Base-by-base conservation (phyloP, 164 flowering plant genomes). In the Macadamia tetraphylla region DNA sequence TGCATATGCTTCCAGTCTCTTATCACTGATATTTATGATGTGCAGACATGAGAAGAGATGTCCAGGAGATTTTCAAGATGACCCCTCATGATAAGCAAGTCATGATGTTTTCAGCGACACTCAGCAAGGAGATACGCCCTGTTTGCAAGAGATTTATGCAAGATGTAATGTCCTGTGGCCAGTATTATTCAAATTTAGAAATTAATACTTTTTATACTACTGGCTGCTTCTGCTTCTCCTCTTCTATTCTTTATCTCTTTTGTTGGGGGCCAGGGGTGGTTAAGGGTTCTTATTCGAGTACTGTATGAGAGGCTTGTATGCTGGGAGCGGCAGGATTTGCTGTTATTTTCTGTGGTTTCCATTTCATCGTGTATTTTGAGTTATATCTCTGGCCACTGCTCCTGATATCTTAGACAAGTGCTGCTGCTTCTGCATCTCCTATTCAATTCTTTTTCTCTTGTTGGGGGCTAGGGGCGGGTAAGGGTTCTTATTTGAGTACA, bases 91-190 rank as follows among this genome's bases (percentile, higher is more conserved):
- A 94, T 77, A 94, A 94, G 82, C 88, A 94, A 87, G 99, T 92
- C 30, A 94, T 94, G 99, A 94, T 94, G 99, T 94, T 94, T 75
- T 94, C 99, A 7, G 98, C 99, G 6, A 94, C 99, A 0, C 96
- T 94, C 65, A 90, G 98, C 95, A 94, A 94, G 77, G 98, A 89
- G 75, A 94, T 94, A 15, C 99, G 97, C 40, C 98, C 99, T 8
- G 98, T 94, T 53, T 94, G 99, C 97, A 90, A 94, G 85, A 94
- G 83, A 69, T 94, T 94, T 72, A 94, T 94, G 99, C 99, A 92
- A 94, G 99, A 94, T 89, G 99, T 94, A 94, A 92, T 90, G 83
- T 86, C 79, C 80, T 76, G 78, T 88, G 80, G 85, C 87, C 89
- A 80, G 80, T 74, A 58, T 73, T 76, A 55, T 76, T 85, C 77